Evolutionary conservation across 768 basidiomycete species (phyloP), one percentile per base, ranked within the genome.

Genomic region (Pleurotus tuoliensis): DNA sequence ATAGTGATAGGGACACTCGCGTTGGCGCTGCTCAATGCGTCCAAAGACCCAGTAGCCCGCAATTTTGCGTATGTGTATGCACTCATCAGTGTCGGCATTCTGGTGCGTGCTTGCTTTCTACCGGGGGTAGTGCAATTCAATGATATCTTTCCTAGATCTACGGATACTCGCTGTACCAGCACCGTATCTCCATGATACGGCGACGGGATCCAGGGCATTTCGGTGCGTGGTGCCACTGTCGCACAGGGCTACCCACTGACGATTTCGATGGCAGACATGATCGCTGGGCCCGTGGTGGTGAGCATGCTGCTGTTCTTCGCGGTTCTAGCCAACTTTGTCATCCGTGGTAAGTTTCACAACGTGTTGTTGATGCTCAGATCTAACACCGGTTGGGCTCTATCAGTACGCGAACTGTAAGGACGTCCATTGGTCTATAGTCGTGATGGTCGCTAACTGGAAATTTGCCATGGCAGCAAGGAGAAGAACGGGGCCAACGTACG

Each of bases 111-210:
- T 43, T 9, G 24, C 47, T 57, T n/a, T 34, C 3, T 34, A 11
- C 9, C 30, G 30, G 30, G 30, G 30, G 48, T 45, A 5, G 3
- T 11, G 40, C 12, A 39, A 8, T 22, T 47, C 24, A 24, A 25
- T 47, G 3, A 9, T 34, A n/a, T 48, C 49, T 54, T 3, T 37
- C 39, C 18, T 47, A 95, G 88, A 67, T 92, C 2, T 99, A 98
- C 68, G 93, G 90, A 0, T 97, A 90, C 70, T 71, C 70, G 1
- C 71, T 98, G 43, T 98, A 96, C 66, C 92, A 98, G 67, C 81
- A 86, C 58, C 83, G 97, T 45, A 84, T 98, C 54, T 88, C 88
- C 47, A 87, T 94, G 85, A 98, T 99, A 60, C 87, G 90, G 11
- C 83, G 87, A 59, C 79, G 95, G 47, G 90, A 94, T 71, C 88